Evolutionary conservation across 129 eudicot genomes (phyloP), one percentile per base, ranked within the genome.

Genomic region (Tanacetum coccineum): DNA sequence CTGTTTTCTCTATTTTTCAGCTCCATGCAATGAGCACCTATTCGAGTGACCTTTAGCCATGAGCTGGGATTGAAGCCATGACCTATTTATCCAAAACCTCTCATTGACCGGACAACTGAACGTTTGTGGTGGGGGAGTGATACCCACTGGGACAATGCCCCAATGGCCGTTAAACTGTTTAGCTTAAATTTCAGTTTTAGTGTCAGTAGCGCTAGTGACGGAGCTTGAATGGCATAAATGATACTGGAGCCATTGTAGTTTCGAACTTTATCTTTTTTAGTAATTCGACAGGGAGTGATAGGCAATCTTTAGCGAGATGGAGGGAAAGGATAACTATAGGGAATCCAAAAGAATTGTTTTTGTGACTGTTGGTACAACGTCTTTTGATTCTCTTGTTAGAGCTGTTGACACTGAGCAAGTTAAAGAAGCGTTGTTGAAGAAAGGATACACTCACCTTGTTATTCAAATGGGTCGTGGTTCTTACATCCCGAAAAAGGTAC

Each of bases 401-500:
- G 81, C 82, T 3, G 86, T 86, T 18, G 90, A 93, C 52, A 81
- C 87, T 3, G 60, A 66, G 11, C 88, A 86, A 70, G 93, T 89
- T 65, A 83, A 78, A 80, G 66, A 82, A 59, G 90, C 87, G 49
- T 62, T 94, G 73, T 79, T 53, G 19, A 76, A 72, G 45, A 89
- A 81, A 78, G 99, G 99, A 11, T 94, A 84, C 74, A 94, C 90
- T 2, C 83, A 89, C 61, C 90, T 94, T 64, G 79, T 94, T 45
- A 94, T 94, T 77, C 99, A 94, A 78, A 84, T 86, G 95, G 96
- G 99, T 0, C 95, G 95, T 67, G 99, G 99, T 46, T 78, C 95
- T 44, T 94, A 86, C 82, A 55, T 89, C 80, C 99, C 99, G 8
- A 64, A 75, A 15, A 81, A 76, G 99, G 97, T 94, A 80, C 42